These are phyloP conservation scores for Solanum lycopersicoides DNA, from an alignment of 257 asterid genomes.

Conservation along the genomic window DNA sequence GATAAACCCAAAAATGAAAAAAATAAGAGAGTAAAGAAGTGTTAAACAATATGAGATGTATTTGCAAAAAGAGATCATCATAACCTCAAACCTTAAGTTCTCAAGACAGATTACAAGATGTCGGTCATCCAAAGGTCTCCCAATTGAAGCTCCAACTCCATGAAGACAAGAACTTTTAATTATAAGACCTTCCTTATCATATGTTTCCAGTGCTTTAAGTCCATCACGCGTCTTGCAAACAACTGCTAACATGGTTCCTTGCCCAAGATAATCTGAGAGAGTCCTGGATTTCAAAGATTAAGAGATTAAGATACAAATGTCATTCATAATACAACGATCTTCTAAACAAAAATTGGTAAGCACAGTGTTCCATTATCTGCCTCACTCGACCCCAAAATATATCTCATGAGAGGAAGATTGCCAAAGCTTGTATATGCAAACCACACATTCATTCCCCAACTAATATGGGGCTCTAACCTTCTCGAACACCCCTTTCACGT, in stretches of 20 bases:
- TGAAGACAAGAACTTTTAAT: constrained; percentile 41
- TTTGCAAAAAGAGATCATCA: not conserved
- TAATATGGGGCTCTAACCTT: not conserved
- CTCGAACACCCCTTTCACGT: not conserved
- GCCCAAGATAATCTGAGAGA: constrained; percentile 66
- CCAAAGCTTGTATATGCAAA: not conserved
- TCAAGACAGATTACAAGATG: constrained; percentile 66
- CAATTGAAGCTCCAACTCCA: constrained; percentile 43
- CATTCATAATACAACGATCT: not conserved
- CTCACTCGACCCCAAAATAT: not conserved
- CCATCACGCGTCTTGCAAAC: constrained; percentile 69
- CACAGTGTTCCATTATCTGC: not conserved
- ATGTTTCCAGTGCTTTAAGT: constrained; percentile 51
- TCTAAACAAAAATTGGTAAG: not conserved
- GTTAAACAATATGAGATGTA: not conserved
- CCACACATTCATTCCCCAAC: not conserved
- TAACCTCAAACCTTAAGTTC: constrained; percentile 40
- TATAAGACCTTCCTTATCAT: constrained; percentile 41
- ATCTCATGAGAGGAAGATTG: not conserved
- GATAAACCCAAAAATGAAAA: constrained; percentile 7
- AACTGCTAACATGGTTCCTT: constrained; percentile 63
- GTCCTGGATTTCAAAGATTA: constrained; percentile 32
- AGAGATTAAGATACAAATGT: constrained; percentile 12
- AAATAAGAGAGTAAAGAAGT: not conserved
- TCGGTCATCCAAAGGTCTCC: constrained; percentile 37